Evolutionary conservation across 176 grass and related monocot genomes (phyloP), one percentile per base, ranked within the genome.

Genomic region (Olyra latifolia): DNA sequence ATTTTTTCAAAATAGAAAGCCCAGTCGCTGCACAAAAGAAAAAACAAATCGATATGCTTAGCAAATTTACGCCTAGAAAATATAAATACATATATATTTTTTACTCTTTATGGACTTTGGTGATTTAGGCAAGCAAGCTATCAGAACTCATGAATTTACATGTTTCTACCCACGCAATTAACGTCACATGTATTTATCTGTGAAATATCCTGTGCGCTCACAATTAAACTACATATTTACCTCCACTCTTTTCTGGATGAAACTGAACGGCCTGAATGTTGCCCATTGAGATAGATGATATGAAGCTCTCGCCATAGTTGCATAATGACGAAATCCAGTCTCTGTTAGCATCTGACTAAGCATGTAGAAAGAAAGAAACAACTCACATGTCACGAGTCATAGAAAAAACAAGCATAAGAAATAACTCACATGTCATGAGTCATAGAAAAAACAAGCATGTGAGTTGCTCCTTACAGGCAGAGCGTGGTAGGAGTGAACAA

Each of bases 241-340:
- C 92, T 99, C 96, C 92, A 20, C 96, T 99, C 68, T 95, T 99
- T 83, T 99, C 96, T 28, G 92, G 96, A 74, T 99, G 92, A 90
- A 99, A 99, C 79, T 99, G 96, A 79, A 99, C 90, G 42, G 90
- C 96, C 68, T 95, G 87, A 59, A 95, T 68, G 62, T 99, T 99
- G 52, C 96, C 90, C 82, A 91, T 93, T 30, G 96, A 91, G 58
- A 99, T 91, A 66, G 92, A 99, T 62, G 96, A 99, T 87, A 95
- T 62, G 79, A 99, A 99, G 66, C 79, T 90, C 19, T 79, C 86
- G 25, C 92, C 96, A 69, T 99, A 95, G 44, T 95, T 86, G 79
- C 96, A 99, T 66, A 83, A 60, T 5, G 96, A 95, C 32, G 88
- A 99, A 95, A 95, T 77, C 96, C 92, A 99, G 53, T 95, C 86